Evolutionary conservation across 116 monocot genomes (phyloP), one percentile per base, ranked within the genome.

Genomic region (Dioscorea cayenensis): DNA sequence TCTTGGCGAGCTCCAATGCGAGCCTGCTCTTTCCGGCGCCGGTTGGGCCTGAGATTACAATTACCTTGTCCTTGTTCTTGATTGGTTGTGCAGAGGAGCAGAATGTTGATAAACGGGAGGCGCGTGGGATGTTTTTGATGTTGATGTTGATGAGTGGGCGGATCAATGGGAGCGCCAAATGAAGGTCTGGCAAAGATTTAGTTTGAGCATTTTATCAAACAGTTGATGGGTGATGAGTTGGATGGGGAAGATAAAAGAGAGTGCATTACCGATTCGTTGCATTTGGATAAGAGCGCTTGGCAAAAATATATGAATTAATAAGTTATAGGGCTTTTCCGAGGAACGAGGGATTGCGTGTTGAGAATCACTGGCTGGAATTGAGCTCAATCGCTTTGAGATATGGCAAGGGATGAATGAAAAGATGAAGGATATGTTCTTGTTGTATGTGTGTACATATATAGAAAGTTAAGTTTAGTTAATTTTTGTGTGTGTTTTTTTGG

Each of bases 11-110:
- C 69, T 90, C 86, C 48, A 96, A 32, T 5, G 96, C 90, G 3
- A 96, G 92, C 64, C 66, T 81, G 67, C 85, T 92, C 82, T 96
- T 96, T 8, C 96, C 92, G 0, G 90, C 81, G 21, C 92, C 92
- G 0, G 96, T 96, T 4, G 96, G 90, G 35, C 96, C 96, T 4
- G 96, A 90, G 28, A 96, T 85, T 20, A 96, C 96, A 6, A 96
- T 79, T 73, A 92, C 96, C 70, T 87, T 95, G 23, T 73, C 55
- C 73, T 85, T 43, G 32, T 32, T 79, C 28, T 71, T 78, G 52
- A 3, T 58, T 32, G 23, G 29, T 58, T n/a, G 55, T 5, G 1
- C 14, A 35, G 70, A n/a, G 3, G 55, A 70, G 52, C 55, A 55
- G 11, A 69, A 11, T 28, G 58, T 19, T 17, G 51, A 3, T 12